These are phyloP conservation scores for Papiliotrema terrestris DNA, from an alignment of 1,284 basidiomycete species.

Conservation along the genomic window DNA sequence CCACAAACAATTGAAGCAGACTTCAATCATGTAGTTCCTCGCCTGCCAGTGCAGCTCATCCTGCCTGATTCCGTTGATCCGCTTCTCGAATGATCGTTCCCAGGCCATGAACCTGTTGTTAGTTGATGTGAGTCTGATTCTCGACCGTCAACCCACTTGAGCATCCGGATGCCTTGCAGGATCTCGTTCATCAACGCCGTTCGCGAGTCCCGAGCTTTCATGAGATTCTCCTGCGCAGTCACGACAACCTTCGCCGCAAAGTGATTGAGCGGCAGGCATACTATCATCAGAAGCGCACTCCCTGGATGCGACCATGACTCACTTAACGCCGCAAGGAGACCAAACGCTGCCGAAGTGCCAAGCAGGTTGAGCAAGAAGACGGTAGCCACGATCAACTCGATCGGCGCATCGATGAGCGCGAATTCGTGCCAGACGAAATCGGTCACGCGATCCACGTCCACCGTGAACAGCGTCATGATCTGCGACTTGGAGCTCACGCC, in stretches of 20 bases:
- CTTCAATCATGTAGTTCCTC: slow-evolving; percentile 80
- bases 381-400: slow-evolving; percentile 74
- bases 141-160: slow-evolving; percentile 59
- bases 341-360: slow-evolving; percentile 65
- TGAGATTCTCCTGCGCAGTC: slow-evolving; percentile 76
- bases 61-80: slow-evolving; percentile 67
- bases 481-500: slow-evolving; percentile 86
- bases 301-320: no score
- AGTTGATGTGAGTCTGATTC: neutral
- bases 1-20: slow-evolving; percentile 78
- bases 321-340: slow-evolving; percentile 70
- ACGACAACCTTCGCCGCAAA: slow-evolving; percentile 81
- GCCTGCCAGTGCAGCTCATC: slow-evolving; percentile 79
- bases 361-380: slow-evolving; percentile 76
- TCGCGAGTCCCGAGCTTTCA: slow-evolving; percentile 87
- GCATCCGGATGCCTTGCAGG: slow-evolving; percentile 84
- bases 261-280: slow-evolving; percentile 85
- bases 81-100: slow-evolving; percentile 83
- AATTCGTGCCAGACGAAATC: slow-evolving; percentile 71
- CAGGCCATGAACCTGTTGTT: slow-evolving; percentile 73
- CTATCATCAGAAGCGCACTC: slow-evolving; percentile 22
- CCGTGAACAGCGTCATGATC: slow-evolving; percentile 69
- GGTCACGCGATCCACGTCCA: slow-evolving; percentile 83
- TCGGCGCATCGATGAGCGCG: slow-evolving; percentile 65
- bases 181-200: slow-evolving; percentile 92